phyloP scores from a whole-genome alignment of 2,329 filamentous ascomycete species.

The Botryosphaeria dothidea region DNA sequence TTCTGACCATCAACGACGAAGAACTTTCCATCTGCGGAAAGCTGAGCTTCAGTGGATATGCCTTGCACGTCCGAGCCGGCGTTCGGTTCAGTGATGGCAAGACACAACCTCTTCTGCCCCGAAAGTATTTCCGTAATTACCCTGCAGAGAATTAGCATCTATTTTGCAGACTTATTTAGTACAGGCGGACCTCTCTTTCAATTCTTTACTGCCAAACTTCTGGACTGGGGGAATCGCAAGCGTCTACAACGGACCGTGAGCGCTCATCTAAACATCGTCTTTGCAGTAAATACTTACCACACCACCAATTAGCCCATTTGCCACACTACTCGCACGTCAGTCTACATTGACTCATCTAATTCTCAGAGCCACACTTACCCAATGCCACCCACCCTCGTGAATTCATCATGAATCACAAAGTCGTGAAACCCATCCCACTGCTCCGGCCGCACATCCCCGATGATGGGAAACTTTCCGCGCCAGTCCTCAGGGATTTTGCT shows the following conservation, averaged over 20 bases:
- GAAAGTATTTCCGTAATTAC: constrained; percentile 38
- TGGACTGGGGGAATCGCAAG: constrained; percentile 50
- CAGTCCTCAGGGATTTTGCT: constrained; percentile 31
- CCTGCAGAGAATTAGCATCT: constrained; percentile 30
- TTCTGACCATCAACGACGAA: constrained; percentile 43
- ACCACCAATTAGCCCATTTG: background rate
- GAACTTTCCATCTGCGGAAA: constrained; percentile 42
- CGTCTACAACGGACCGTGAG: background rate
- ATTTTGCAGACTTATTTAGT: background rate
- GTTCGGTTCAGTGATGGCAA: constrained; percentile 43
- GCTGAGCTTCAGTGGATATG: constrained; percentile 37
- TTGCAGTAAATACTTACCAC: background rate
- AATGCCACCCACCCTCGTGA: constrained; percentile 31
- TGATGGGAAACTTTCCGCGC: background rate
- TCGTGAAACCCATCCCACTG: constrained; percentile 43
- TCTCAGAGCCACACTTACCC: constrained; percentile 3
- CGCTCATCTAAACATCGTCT: background rate
- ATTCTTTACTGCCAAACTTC: constrained; percentile 26
- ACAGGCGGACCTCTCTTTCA: constrained; percentile 9
- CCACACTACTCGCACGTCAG: constrained; percentile 27
- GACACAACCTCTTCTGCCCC: constrained; percentile 33
- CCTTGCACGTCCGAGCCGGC: constrained; percentile 46
- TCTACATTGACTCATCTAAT: background rate
- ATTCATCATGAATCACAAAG: constrained; percentile 37
- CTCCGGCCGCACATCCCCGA: constrained; percentile 10